Evolutionary conservation across 495 filamentous ascomycete genomes (phyloP).

Genomic region (Xylaria nigripes): DNA sequence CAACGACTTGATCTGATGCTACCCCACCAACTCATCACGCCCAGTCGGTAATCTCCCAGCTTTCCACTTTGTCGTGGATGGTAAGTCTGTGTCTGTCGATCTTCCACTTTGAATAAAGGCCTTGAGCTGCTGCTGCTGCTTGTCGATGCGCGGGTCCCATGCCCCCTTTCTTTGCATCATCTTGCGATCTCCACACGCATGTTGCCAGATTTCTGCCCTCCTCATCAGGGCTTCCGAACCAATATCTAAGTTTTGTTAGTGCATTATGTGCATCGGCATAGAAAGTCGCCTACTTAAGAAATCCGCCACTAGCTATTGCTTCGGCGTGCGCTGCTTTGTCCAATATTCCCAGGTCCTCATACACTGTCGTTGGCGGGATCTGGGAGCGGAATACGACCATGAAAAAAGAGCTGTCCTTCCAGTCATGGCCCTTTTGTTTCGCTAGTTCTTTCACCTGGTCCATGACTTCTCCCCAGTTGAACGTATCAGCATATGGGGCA

Average conservation of each 20-base stretch:
- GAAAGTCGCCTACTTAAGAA: conserved; percentile 57
- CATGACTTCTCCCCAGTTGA: conserved; percentile 69
- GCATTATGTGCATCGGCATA: conserved; percentile 10
- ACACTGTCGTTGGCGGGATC: conserved; percentile 53
- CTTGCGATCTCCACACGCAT: conserved; percentile 63
- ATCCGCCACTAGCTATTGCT: conserved; percentile 67
- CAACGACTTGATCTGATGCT: conserved; percentile 15
- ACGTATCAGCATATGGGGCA: conserved; percentile 60
- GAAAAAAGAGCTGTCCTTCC: conserved; percentile 63
- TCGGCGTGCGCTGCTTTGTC: conserved; percentile 72
- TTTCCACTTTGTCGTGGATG: conserved; percentile 46
- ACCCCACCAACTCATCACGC: conserved; percentile 24
- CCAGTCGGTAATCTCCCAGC: conserved; percentile 57
- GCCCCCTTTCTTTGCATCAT: conserved; percentile 63
- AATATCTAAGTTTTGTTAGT: conserved; percentile 50
- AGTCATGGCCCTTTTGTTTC: conserved; percentile 41
- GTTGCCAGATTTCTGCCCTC: conserved; percentile 64
- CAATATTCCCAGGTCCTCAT: conserved; percentile 52
- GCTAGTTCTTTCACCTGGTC: conserved; percentile 41
- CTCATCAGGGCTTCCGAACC: conserved; percentile 64
- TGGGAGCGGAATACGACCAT: conserved; percentile 73
- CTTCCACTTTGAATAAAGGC: conserved; percentile 49
- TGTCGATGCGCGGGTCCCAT: conserved; percentile 50
- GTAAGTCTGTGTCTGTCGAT: conserved; percentile 58
- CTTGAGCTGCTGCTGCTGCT: conserved; percentile 41